phyloP scores from a whole-genome alignment of 495 filamentous ascomycete genomes.

The Hyaloscypha finlandica region DNA sequence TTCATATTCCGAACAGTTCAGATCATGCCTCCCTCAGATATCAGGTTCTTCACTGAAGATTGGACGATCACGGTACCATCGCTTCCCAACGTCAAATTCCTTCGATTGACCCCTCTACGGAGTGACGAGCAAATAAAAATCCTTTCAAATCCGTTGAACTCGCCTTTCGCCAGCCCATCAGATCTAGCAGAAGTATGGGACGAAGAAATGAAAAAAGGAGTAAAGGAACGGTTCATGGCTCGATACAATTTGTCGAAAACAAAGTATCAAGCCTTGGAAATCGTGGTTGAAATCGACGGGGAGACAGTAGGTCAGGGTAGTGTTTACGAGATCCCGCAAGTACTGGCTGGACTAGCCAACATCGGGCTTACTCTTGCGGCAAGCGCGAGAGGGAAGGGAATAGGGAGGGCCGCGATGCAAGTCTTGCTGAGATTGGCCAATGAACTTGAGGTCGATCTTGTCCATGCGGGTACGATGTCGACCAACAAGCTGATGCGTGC shows the following conservation, averaged over 20 bases:
- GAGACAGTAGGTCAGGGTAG: not conserved
- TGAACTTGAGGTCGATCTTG: not conserved
- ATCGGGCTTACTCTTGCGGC: not conserved
- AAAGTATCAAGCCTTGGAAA: not conserved
- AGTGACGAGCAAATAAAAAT: not conserved
- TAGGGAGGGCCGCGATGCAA: not conserved
- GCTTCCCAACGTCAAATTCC: not conserved
- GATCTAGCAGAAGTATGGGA: not conserved
- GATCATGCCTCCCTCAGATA: not conserved
- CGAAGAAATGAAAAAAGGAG: not conserved
- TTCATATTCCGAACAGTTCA: not conserved
- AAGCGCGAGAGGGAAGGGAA: not conserved
- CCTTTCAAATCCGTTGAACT: not conserved
- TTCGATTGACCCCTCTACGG: not conserved
- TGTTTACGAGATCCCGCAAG: not conserved
- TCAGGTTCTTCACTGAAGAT: not conserved
- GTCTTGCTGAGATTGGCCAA: not conserved
- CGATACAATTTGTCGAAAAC: not conserved
- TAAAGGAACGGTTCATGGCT: not conserved
- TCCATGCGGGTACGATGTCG: not conserved
- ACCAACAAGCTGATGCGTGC: not conserved
- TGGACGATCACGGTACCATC: not conserved
- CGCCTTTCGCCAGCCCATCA: not conserved
- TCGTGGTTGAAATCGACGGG: not conserved
- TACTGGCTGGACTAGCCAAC: not conserved